Percentiles rank a stretch among this genome's conserved stretches.
These are phyloP conservation scores for Lophium mytilinum DNA, from an alignment of 495 filamentous ascomycete species.

Conservation along the genomic window DNA sequence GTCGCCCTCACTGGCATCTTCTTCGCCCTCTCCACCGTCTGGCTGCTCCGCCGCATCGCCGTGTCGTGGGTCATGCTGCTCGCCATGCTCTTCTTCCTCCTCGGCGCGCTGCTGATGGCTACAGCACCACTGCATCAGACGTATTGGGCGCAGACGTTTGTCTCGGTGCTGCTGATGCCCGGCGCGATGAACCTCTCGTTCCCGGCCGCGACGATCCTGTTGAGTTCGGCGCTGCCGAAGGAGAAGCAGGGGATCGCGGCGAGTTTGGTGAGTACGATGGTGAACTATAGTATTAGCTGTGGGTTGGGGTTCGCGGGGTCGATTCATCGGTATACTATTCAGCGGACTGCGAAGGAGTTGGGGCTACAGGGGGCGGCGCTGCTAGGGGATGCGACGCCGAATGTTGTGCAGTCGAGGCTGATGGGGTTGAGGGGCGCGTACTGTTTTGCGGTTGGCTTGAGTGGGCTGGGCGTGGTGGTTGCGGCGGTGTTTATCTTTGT, in stretches of 20 bases:
- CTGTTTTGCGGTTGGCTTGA: constrained; percentile 11
- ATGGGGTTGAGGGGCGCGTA: constrained; percentile 10
- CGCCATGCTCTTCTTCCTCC: constrained; percentile 40
- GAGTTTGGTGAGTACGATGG: constrained; percentile 54
- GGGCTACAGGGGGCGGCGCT: constrained; percentile 4
- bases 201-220: constrained; percentile 50
- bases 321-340: constrained; percentile 38
- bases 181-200: constrained; percentile 60
- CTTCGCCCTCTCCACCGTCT: constrained; percentile 41
- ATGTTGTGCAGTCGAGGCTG: constrained; percentile 1
- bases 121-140: constrained; percentile 42
- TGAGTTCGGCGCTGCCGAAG: constrained; percentile 49
- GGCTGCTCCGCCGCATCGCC: constrained; percentile 36
- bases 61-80: constrained; percentile 44
- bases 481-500: constrained; percentile 7
- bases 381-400: background rate
- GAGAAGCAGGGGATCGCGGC: constrained; percentile 62
- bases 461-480: constrained; percentile 15
- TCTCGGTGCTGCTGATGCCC: constrained; percentile 48
- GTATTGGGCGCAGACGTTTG: constrained; percentile 50
- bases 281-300: constrained; percentile 62
- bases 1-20: constrained; percentile 37
- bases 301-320: constrained; percentile 60
- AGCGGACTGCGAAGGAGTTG: background rate
- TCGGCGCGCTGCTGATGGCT: constrained; percentile 38